Evolutionary conservation across 1,139 yeast genomes (phyloP), one percentile per base, ranked within the genome.

Genomic region (Pneumocystis murina): DNA sequence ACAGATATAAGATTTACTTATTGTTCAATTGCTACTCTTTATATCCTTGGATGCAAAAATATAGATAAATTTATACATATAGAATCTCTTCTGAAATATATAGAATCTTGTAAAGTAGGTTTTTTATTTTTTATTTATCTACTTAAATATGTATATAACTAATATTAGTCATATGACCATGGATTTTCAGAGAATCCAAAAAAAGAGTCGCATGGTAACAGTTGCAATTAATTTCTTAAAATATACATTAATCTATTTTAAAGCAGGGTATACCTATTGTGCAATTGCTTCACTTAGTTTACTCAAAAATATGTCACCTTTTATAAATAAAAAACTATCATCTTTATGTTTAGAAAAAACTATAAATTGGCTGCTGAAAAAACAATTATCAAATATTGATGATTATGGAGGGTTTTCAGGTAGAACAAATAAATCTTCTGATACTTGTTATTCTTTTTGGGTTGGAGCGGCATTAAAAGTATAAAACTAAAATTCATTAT

Each of bases 381-480:
- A 67, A 62, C 43, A 62, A 64, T 41, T 41, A 17, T 41, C 54
- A 17, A n/a, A 41, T 41, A 41, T 12, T 30, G 62, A 72, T 70
- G 16, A 59, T 30, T 61, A 63, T 24, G 64, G 65, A 1, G 95
- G 95, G 0, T 86, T 89, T 72, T 89, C 90, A 73, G 98, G 98
- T 0, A 78, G 98, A 62, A 83, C 82, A 35, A 89, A 90, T 72
- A 92, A 92, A 72, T 81, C 80, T 62, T 86, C 87, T 3, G 98
- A 92, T 73, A 87, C 96, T 0, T 92, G 98, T 75, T 92, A 92
- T 73, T 82, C 88, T 8, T 92, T 91, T 80, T 92, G 98, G 98
- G 82, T 84, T 61, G 73, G 84, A 10, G 94, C 83, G 1, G 78
- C 89, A 10, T 75, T 90, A 66, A 72, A 72, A n/a, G 54, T 41